These are phyloP conservation scores for Coriolopsis trogii DNA, from an alignment of 1,284 basidiomycete species.

Conservation along the genomic window DNA sequence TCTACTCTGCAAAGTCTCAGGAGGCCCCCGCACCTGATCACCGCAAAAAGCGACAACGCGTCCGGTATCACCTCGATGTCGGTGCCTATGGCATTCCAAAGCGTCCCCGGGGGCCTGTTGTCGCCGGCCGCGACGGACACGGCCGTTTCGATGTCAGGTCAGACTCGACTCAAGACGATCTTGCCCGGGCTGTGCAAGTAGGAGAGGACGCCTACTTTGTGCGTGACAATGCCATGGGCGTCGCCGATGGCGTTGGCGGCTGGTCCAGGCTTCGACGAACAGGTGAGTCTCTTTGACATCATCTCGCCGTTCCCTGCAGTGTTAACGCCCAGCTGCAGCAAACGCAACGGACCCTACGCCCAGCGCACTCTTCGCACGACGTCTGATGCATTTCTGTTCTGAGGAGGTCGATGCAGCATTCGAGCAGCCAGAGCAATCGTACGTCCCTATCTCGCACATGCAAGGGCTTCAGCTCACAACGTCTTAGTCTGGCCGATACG, in stretches of 20 bases:
- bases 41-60: conserved; percentile 40
- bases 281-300: conserved; percentile 30
- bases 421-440: conserved; percentile 16
- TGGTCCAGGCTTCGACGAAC: conserved; percentile 58
- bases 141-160: conserved; percentile 27
- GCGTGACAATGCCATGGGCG: conserved; percentile 80
- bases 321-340: conserved; percentile 11
- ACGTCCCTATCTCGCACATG: neutral
- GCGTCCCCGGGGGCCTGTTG: conserved; percentile 32
- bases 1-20: conserved; percentile 33
- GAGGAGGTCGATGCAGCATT: conserved; percentile 43
- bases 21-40: conserved; percentile 24
- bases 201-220: conserved; percentile 90
- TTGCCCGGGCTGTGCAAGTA: conserved; percentile 67
- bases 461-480: neutral
- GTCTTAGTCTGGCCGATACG: conserved; percentile 3
- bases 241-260: conserved; percentile 89
- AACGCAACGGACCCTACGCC: conserved; percentile 45
- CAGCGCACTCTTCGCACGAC: conserved; percentile 81
- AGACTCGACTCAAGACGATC: conserved; percentile 32
- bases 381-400: conserved; percentile 86
- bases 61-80: conserved; percentile 65
- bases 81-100: conserved; percentile 75
- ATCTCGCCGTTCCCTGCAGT: neutral
- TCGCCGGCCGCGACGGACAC: conserved; percentile 35